phyloP scores from a whole-genome alignment of 805 yeast genomes.

The Starmerella floris region DNA sequence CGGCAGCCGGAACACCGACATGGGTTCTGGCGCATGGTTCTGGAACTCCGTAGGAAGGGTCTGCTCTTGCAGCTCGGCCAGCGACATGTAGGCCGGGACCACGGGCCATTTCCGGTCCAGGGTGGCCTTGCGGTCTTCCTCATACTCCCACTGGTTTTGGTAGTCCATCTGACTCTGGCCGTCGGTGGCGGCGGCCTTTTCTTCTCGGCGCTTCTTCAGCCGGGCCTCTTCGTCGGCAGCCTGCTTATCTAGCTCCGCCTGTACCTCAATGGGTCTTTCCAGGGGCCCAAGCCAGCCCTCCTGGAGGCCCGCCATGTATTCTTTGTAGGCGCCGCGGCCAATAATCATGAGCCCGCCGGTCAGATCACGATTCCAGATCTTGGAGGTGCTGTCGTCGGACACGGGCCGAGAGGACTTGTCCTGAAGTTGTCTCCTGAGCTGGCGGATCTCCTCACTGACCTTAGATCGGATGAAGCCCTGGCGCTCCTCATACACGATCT shows the following conservation, averaged over 20 bases:
- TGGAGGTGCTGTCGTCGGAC: slow-evolving; percentile 24
- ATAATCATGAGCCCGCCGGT: slow-evolving; percentile 80
- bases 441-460: slow-evolving; percentile 74
- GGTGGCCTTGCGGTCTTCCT: slow-evolving; percentile 15
- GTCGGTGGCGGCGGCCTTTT: slow-evolving; percentile 16
- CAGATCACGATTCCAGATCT: slow-evolving; percentile 31
- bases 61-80: slow-evolving; percentile 44
- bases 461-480: slow-evolving; percentile 78
- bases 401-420: slow-evolving; percentile 13
- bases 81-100: slow-evolving; percentile 14
- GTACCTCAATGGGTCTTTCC: slow-evolving; percentile 34
- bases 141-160: slow-evolving; percentile 11
- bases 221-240: slow-evolving; percentile 13
- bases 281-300: slow-evolving; percentile 93
- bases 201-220: slow-evolving; percentile 10
- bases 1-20: slow-evolving; percentile 61
- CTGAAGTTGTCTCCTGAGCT: slow-evolving; percentile 38
- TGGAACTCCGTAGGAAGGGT: slow-evolving; percentile 42
- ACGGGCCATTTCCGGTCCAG: slow-evolving; percentile 15
- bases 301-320: slow-evolving; percentile 77
- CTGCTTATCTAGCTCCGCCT: slow-evolving; percentile 12
- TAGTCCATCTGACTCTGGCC: slow-evolving; percentile 14
- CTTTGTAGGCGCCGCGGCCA: slow-evolving; percentile 94
- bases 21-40: slow-evolving; percentile 41
- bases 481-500: slow-evolving; percentile 53